Evolutionary conservation across 83 land plant genomes (phyloP).

Genomic region (Thuja plicata): DNA sequence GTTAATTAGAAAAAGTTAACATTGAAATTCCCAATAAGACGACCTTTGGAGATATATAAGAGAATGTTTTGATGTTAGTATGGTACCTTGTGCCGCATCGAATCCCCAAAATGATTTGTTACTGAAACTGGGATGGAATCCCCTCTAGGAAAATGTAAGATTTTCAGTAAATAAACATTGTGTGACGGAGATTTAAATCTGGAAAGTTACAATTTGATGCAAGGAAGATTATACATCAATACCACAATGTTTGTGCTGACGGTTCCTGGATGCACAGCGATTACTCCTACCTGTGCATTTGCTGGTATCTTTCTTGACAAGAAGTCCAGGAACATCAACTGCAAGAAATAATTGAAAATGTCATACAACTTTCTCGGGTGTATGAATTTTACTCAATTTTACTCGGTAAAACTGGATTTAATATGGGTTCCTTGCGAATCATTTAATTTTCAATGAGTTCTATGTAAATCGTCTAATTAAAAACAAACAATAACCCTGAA

Average conservation of each 20-base stretch:
- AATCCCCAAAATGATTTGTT: slow-evolving; percentile 12
- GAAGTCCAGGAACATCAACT: slow-evolving; percentile 40
- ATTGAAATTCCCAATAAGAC: background rate
- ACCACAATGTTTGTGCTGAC: slow-evolving; percentile 41
- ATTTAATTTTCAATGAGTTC: too few relatives aligned
- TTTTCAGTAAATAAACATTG: background rate
- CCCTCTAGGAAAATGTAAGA: background rate
- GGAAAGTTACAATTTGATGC: background rate
- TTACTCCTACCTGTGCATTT: slow-evolving; percentile 29
- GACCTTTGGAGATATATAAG: too few relatives aligned
- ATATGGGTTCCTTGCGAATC: too few relatives aligned
- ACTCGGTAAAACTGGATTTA: too few relatives aligned
- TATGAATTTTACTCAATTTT: too few relatives aligned
- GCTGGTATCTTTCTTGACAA: slow-evolving; percentile 33
- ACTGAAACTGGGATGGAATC: background rate
- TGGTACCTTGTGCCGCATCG: slow-evolving; percentile 5
- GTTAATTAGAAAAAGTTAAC: background rate
- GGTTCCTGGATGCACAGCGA: slow-evolving; percentile 55
- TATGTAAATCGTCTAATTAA: too few relatives aligned
- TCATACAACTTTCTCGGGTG: too few relatives aligned
- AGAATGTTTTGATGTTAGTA: background rate
- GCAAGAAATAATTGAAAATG: background rate
- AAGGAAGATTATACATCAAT: background rate
- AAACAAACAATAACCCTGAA: too few relatives aligned
- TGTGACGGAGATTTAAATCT: background rate